phyloP scores from a whole-genome alignment of 1,284 basidiomycete genomes.

The Trichosporon sp. region DNA sequence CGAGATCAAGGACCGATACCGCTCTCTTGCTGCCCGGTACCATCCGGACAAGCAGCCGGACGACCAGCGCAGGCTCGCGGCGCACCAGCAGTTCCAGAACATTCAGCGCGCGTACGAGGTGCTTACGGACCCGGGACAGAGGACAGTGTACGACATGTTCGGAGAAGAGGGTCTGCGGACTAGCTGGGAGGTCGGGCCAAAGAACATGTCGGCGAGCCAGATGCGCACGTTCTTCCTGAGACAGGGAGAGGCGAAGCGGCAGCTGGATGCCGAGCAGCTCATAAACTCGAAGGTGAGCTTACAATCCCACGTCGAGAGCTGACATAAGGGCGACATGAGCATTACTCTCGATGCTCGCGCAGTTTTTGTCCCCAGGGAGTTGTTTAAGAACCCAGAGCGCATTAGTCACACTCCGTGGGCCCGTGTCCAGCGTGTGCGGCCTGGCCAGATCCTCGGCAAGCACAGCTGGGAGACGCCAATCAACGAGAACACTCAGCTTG shows the following conservation, averaged over 20 bases:
- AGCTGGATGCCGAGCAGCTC: constrained; percentile 52
- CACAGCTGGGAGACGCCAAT: constrained; percentile 49
- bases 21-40: constrained; percentile 47
- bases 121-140: constrained; percentile 50
- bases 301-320: constrained; percentile 12
- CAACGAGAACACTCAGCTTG: constrained; percentile 37
- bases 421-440: constrained; percentile 32
- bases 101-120: constrained; percentile 50
- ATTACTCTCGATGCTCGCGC: constrained; percentile 45
- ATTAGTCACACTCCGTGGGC: constrained; percentile 35
- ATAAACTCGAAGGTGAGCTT: constrained; percentile 51
- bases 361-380: constrained; percentile 35
- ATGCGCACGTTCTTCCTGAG: constrained; percentile 51
- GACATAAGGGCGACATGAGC: constrained; percentile 33
- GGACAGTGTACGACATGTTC: constrained; percentile 55
- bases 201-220: constrained; percentile 47
- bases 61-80: constrained; percentile 32
- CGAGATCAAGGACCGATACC: constrained; percentile 44
- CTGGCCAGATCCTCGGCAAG: constrained; percentile 42
- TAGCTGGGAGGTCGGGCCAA: constrained; percentile 51
- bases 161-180: constrained; percentile 55
- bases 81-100: constrained; percentile 38
- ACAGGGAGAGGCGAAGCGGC: constrained; percentile 48
- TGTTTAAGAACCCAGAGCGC: constrained; percentile 35
- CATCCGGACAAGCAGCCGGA: constrained; percentile 56